Evolutionary conservation across 202 grass and related monocot genomes (phyloP).

Genomic region (Dendrocalamus latiflorus): DNA sequence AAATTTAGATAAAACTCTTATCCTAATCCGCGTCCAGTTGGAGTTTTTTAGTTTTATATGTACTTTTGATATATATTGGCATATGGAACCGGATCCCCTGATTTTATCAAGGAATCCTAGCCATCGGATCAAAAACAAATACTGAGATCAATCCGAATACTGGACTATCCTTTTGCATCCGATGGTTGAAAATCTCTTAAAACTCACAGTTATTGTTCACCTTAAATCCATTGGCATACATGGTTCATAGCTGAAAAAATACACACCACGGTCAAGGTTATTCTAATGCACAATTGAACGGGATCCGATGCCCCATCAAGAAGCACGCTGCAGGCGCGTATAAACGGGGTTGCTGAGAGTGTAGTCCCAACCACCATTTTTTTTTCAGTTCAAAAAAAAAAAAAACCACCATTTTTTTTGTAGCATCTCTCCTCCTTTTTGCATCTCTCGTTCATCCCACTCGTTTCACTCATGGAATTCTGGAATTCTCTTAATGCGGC

Average conservation of each 20-base stretch:
- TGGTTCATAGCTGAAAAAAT: neutral
- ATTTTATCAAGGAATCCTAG: too few species aligned
- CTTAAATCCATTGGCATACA: neutral
- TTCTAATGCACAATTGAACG: conserved; percentile 15
- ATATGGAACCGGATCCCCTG: too few species aligned
- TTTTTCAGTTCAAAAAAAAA: too few species aligned
- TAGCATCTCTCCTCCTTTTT: neutral
- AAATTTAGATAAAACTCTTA: neutral
- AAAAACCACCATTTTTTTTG: too few species aligned
- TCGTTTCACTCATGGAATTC: neutral
- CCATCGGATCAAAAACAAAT: too few species aligned
- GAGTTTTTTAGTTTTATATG: neutral
- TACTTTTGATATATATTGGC: too few species aligned
- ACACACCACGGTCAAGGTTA: neutral
- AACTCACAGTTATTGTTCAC: too few species aligned
- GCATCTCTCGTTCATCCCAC: neutral
- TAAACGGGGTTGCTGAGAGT: conserved; percentile 1
- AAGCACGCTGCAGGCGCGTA: too few species aligned
- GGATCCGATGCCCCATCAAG: conserved; percentile 25
- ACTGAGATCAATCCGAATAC: too few species aligned
- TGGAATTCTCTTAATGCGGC: neutral
- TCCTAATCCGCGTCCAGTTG: neutral
- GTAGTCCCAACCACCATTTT: conserved; percentile 10
- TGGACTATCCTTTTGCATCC: too few species aligned
- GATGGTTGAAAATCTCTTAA: too few species aligned